Evolutionary conservation across 116 monocot genomes (phyloP).

Genomic region (Cymodocea nodosa): DNA sequence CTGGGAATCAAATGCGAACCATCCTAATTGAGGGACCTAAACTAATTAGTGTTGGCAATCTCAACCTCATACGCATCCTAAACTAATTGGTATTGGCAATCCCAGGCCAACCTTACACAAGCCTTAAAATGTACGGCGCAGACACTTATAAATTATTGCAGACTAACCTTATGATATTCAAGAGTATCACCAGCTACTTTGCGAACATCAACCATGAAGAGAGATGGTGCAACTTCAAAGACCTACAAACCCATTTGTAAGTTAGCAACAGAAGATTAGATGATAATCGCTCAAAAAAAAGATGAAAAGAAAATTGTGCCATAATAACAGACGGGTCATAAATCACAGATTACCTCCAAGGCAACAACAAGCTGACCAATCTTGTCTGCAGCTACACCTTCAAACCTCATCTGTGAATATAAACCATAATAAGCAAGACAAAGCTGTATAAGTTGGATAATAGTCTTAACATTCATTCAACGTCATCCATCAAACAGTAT

Average conservation of each 20-base stretch:
- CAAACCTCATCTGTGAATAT: conserved; percentile 62
- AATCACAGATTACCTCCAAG: conserved; percentile 45
- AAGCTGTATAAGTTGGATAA: neutral
- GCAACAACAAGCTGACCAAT: conserved; percentile 67
- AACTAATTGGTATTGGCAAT: no score
- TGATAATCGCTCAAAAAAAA: conserved; percentile 2
- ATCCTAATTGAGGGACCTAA: neutral
- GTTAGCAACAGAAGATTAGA: neutral
- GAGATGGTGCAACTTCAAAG: conserved; percentile 82
- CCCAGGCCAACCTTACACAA: no score
- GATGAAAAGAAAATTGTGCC: conserved; percentile 1
- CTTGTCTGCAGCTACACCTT: conserved; percentile 63
- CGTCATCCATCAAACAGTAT: no score
- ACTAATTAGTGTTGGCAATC: no score
- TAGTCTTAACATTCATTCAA: no score
- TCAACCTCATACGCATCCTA: no score
- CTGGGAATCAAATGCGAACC: neutral
- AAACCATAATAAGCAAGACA: neutral
- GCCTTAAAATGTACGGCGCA: no score
- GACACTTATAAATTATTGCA: neutral
- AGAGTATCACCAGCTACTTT: conserved; percentile 85
- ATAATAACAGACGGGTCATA: neutral
- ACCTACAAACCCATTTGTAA: conserved; percentile 29
- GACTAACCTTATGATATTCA: conserved; percentile 86
- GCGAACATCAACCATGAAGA: conserved; percentile 94